A percentile compares a stretch with the other conserved stretches of the same genome.
Conservation (phyloP, 2,329 filamentous ascomycete species). For the Helicocarpus griseus region DNA sequence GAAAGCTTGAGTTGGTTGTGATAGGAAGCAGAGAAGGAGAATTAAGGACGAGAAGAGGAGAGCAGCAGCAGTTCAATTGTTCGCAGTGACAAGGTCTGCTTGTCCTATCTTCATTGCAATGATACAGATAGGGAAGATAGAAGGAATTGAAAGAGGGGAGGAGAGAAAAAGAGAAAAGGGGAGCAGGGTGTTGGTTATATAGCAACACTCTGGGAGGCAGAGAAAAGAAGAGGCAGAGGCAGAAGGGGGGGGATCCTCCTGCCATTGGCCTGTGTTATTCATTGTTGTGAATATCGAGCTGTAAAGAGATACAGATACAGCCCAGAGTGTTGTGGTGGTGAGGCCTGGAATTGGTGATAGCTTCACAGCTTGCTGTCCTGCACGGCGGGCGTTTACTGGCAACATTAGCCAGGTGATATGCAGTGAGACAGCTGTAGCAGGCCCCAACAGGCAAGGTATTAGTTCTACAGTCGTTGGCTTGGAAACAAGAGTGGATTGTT, state of each 20-base stretch:
- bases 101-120: neutral
- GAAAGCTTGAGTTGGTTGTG: neutral
- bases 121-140: neutral
- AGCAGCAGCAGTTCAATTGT: neutral
- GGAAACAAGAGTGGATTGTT: no score
- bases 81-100: neutral
- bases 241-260: neutral
- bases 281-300: neutral
- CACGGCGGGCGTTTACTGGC: neutral
- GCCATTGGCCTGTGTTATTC: neutral
- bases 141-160: neutral
- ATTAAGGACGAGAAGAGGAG: neutral
- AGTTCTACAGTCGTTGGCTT: no score
- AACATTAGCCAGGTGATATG: neutral
- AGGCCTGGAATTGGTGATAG: neutral
- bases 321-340: constrained; percentile 1
- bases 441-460: no score
- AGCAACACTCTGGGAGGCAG: neutral
- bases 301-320: neutral
- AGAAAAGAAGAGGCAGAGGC: neutral
- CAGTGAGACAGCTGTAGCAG: neutral
- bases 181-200: neutral
- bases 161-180: neutral
- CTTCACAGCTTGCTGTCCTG: neutral
- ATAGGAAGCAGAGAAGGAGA: neutral